phyloP scores from a whole-genome alignment of 1,139 yeast genomes.

The Pichia sp. region DNA sequence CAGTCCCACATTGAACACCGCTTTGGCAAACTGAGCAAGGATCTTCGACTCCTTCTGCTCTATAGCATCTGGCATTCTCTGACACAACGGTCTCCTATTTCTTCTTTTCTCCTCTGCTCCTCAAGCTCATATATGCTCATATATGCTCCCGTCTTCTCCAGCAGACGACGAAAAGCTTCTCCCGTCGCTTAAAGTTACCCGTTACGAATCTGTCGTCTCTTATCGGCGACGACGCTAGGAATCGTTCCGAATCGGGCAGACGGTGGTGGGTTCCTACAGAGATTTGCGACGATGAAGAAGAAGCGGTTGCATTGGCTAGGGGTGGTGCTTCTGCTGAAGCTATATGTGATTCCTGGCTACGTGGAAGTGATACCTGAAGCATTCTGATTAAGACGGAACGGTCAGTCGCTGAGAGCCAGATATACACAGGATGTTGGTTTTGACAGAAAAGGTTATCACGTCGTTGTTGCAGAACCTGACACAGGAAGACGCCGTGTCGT shows the following conservation, averaged over 20 bases:
- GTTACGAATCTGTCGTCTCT: neutral
- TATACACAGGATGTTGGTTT: slow-evolving; percentile 12
- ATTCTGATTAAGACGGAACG: too few relatives aligned
- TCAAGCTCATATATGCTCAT: too few relatives aligned
- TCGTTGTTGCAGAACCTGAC: slow-evolving; percentile 8
- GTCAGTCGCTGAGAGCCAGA: too few relatives aligned
- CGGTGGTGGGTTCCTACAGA: neutral
- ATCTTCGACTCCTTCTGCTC: neutral
- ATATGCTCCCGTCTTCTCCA: neutral
- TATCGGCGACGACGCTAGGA: neutral
- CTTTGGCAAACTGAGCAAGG: neutral
- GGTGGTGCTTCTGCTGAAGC: neutral
- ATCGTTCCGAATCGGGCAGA: neutral
- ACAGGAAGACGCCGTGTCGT: slow-evolving; percentile 8
- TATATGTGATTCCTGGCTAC: too few relatives aligned
- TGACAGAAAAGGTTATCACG: slow-evolving; percentile 13
- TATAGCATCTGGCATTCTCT: neutral
- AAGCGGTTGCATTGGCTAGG: neutral
- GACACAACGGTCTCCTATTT: too few relatives aligned
- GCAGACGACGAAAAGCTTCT: neutral
- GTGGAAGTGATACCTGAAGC: too few relatives aligned
- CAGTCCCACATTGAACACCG: neutral
- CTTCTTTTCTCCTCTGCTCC: too few relatives aligned
- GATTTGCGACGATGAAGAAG: neutral
- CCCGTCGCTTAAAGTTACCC: neutral